Conservation (phyloP, 2,329 filamentous ascomycete genomes). For the Berkeleyomyces rouxiae region DNA sequence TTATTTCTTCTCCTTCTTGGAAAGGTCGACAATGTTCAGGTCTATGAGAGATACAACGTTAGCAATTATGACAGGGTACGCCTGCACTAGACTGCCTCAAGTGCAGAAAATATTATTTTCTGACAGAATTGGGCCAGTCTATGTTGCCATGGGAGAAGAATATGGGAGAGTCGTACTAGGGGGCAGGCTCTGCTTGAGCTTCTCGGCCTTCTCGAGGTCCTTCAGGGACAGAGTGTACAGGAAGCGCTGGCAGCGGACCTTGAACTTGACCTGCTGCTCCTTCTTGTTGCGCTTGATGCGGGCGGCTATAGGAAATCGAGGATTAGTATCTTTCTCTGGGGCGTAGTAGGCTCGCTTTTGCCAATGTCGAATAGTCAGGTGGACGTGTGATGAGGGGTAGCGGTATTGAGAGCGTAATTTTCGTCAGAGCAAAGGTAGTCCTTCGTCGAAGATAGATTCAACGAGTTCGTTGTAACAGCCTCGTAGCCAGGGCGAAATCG, state of each 20-base stretch:
- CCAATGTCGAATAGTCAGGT: neutral
- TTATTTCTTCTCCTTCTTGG: conserved; percentile 31
- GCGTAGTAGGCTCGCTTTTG: neutral
- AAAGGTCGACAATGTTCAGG: conserved; percentile 36
- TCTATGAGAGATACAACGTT: conserved; percentile 20
- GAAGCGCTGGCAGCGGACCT: conserved; percentile 94
- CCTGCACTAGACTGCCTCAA: neutral
- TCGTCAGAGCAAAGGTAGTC: too few relatives aligned
- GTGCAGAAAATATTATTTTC: neutral
- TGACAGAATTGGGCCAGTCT: neutral
- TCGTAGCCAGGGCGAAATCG: conserved; percentile 1
- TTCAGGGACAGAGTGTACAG: conserved; percentile 97
- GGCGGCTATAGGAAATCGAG: conserved; percentile 39
- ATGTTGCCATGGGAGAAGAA: neutral
- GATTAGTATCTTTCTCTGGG: conserved; percentile 2
- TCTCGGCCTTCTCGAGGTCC: conserved; percentile 98
- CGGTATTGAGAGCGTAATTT: neutral
- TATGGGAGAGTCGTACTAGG: conserved; percentile 53
- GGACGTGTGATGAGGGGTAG: neutral
- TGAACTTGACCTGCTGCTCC: conserved; percentile 96
- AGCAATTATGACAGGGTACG: neutral
- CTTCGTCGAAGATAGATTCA: too few relatives aligned
- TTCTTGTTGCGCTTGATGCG: conserved; percentile 94
- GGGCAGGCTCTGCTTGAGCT: conserved; percentile 97
- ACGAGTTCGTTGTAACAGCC: neutral